phyloP scores from a whole-genome alignment of 2,329 filamentous ascomycete species.

The Rutstroemia sp. region DNA sequence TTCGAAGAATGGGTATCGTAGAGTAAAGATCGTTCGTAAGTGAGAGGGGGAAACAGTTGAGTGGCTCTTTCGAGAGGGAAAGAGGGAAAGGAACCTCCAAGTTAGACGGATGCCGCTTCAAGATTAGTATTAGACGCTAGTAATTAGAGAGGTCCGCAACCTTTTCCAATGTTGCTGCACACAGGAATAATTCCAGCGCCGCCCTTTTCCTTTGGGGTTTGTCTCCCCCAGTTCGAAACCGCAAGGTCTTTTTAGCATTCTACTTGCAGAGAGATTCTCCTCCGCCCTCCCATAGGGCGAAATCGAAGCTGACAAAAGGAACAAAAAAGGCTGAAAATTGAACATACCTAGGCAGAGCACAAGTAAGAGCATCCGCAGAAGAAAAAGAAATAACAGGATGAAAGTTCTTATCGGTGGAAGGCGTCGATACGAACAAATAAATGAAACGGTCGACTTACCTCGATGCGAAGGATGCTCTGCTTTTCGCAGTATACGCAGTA shows the following conservation, averaged over 20 bases:
- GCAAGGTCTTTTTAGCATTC: not conserved
- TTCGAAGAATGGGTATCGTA: not conserved
- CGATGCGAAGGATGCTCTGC: no score
- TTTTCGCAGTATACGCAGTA: no score
- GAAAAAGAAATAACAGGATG: not conserved
- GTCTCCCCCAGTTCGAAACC: not conserved
- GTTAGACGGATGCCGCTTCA: slow-evolving; percentile 7
- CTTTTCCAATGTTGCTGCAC: not conserved
- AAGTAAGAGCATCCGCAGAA: no score
- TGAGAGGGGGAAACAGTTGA: slow-evolving; percentile 2
- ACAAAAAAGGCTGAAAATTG: no score
- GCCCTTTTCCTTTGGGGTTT: not conserved
- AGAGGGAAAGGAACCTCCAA: slow-evolving; percentile 8
- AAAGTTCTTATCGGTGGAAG: not conserved
- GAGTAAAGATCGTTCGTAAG: not conserved
- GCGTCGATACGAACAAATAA: not conserved
- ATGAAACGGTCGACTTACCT: not conserved
- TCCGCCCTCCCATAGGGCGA: no score
- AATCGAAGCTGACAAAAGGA: no score
- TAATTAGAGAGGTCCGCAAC: slow-evolving; percentile 1
- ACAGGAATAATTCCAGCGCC: not conserved
- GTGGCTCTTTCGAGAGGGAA: slow-evolving; percentile 4
- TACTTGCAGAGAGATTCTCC: no score
- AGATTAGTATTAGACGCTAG: slow-evolving; percentile 5
- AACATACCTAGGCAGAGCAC: no score